Conservation (phyloP, 805 yeast species). For the Metschnikowia proteae region DNA sequence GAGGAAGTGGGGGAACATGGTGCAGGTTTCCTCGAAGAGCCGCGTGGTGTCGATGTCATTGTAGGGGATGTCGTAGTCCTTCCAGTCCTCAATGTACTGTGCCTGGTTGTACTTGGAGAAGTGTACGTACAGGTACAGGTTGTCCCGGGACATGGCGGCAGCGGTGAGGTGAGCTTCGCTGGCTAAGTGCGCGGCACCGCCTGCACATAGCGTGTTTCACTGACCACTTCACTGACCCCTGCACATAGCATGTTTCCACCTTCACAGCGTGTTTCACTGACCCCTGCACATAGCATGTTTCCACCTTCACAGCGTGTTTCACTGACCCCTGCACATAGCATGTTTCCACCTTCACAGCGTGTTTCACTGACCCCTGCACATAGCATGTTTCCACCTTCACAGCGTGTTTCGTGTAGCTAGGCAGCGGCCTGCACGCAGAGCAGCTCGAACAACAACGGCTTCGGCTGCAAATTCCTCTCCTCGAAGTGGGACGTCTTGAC, state of each 20-base stretch:
- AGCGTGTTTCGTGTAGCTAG: neutral
- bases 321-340: too few species aligned
- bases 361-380: too few species aligned
- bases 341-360: too few species aligned
- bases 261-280: too few species aligned
- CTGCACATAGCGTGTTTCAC: too few species aligned
- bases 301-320: too few species aligned
- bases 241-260: too few species aligned
- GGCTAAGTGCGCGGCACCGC: too few species aligned
- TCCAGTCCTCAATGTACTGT: conserved; percentile 40
- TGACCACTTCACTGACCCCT: too few species aligned
- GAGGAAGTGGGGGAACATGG: conserved; percentile 33
- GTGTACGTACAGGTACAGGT: conserved; percentile 30
- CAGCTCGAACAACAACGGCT: conserved; percentile 47
- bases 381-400: too few species aligned
- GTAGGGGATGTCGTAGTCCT: conserved; percentile 36
- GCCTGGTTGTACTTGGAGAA: conserved; percentile 38
- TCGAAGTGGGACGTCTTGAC: conserved; percentile 54
- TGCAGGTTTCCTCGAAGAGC: conserved; percentile 35
- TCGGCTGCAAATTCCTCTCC: conserved; percentile 39
- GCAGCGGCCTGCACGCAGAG: conserved; percentile 26
- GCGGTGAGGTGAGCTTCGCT: neutral
- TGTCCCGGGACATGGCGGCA: conserved; percentile 11
- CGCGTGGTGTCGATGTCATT: conserved; percentile 41
- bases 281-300: too few species aligned